These are phyloP conservation scores for Epichloe sibirici DNA, from an alignment of 2,329 filamentous ascomycete genomes.

Conservation along the genomic window DNA sequence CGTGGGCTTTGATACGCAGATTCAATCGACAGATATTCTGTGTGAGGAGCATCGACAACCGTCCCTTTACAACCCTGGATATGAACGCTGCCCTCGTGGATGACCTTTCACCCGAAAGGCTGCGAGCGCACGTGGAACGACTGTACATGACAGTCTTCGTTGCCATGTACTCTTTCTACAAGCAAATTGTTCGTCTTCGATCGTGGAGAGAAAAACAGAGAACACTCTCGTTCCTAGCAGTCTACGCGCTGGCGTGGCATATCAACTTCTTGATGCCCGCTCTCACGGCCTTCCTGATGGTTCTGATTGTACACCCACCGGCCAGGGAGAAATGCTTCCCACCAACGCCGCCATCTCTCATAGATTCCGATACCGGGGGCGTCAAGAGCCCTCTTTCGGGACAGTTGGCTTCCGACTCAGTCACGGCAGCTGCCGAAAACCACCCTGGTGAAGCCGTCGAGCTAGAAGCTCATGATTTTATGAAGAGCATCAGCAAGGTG, in stretches of 20 bases:
- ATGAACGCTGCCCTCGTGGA: too few relatives aligned
- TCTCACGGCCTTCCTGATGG: conserved; percentile 37
- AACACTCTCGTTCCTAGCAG: conserved; percentile 49
- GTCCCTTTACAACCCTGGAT: too few relatives aligned
- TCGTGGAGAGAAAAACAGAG: conserved; percentile 66
- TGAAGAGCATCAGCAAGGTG: conserved; percentile 48
- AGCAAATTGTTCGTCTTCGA: conserved; percentile 63
- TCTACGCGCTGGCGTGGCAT: conserved; percentile 55
- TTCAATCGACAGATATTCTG: too few relatives aligned
- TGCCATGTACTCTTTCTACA: conserved; percentile 50
- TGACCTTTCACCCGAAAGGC: too few relatives aligned
- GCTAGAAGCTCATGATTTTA: conserved; percentile 69
- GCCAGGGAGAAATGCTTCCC: conserved; percentile 58
- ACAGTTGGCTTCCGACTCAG: conserved; percentile 63
- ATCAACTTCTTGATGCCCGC: conserved; percentile 33
- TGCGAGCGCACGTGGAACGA: too few relatives aligned
- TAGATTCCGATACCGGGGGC: conserved; percentile 57
- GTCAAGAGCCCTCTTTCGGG: conserved; percentile 68
- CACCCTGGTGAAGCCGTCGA: conserved; percentile 76
- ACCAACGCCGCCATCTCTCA: conserved; percentile 62
- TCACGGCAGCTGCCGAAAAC: conserved; percentile 73
- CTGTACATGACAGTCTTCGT: conserved; percentile 65
- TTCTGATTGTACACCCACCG: conserved; percentile 53
- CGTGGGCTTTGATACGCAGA: too few relatives aligned
- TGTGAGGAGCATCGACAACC: too few relatives aligned